A percentile compares a stretch with the other conserved stretches of the same genome.
Evolutionary conservation across 495 filamentous ascomycete genomes (phyloP).

Genomic region (Penicillium macrosclerotiorum): DNA sequence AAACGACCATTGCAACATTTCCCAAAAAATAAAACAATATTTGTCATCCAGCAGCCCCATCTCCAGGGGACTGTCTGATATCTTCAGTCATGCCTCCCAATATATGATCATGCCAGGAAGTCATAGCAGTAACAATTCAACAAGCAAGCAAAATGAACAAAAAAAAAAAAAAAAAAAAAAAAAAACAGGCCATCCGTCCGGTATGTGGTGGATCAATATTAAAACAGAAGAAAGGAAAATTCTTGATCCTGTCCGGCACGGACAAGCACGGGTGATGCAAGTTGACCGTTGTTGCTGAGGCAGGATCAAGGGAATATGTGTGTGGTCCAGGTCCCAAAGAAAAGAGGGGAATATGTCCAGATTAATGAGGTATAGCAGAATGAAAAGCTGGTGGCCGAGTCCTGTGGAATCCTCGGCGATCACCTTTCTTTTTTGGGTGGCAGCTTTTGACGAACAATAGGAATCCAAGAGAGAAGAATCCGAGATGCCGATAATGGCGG

Average conservation of each 20-base stretch:
- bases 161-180: constrained; percentile 6
- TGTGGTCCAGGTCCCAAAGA: constrained; percentile 1
- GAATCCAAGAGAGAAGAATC: background rate
- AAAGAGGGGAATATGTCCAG: constrained; percentile 17
- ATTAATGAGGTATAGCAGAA: constrained; percentile 3
- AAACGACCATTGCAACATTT: constrained; percentile 3
- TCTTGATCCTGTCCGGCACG: background rate
- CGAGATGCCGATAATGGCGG: constrained; percentile 1
- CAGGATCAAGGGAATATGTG: background rate
- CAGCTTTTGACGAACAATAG: constrained; percentile 10
- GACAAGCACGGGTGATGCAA: constrained; percentile 3
- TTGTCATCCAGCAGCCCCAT: constrained; percentile 10
- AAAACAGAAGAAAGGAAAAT: constrained; percentile 20
- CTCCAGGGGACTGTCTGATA: constrained; percentile 9
- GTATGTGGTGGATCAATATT: constrained; percentile 25
- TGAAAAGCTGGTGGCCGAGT: constrained; percentile 15
- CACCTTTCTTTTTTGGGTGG: constrained; percentile 9
- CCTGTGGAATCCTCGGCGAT: constrained; percentile 9
- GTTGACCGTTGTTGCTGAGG: constrained; percentile 5
- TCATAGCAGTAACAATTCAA: no score
- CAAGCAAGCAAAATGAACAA: no score
- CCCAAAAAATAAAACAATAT: constrained; percentile 9
- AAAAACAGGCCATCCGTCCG: constrained; percentile 12
- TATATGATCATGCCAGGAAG: constrained; percentile 13
- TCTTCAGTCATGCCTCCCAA: constrained; percentile 20